Conservation (phyloP, 352 stramenopile species). For the Pythium guiyangense region DNA sequence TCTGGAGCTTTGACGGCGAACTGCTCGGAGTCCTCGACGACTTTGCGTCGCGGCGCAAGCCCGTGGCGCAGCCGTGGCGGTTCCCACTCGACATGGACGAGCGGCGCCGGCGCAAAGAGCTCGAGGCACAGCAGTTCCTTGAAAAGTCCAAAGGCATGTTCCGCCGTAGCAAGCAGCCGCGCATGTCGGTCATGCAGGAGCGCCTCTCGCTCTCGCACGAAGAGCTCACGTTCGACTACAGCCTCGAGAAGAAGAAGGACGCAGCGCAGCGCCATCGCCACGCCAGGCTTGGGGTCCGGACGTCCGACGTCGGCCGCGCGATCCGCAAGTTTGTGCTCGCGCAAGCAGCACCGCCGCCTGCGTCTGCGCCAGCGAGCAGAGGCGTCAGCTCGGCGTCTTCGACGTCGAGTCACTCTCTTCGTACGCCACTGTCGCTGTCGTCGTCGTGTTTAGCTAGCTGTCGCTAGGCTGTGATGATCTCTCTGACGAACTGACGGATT, state of each 20-base stretch:
- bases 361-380: not conserved
- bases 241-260: conserved; percentile 4
- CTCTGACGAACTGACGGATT: too few species aligned
- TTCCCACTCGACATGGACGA: conserved; percentile 54
- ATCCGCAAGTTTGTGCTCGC: conserved; percentile 41
- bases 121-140: conserved; percentile 38
- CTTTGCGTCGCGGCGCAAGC: conserved; percentile 53
- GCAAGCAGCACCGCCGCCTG: conserved; percentile 16
- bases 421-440: conserved; percentile 8
- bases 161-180: conserved; percentile 14
- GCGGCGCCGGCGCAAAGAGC: conserved; percentile 28
- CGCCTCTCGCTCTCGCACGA: conserved; percentile 36
- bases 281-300: conserved; percentile 8
- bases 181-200: conserved; percentile 43
- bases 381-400: too few species aligned
- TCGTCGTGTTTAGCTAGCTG: too few species aligned
- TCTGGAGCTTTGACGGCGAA: conserved; percentile 44
- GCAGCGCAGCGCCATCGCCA: not conserved
- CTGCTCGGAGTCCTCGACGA: conserved; percentile 52
- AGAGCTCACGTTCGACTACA: conserved; percentile 20
- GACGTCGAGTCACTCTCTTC: conserved; percentile 11
- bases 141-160: conserved; percentile 16
- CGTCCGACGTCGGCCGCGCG: conserved; percentile 32
- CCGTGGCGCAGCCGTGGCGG: conserved; percentile 38
- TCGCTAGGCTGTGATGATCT: not conserved